Evolutionary conservation across 1,284 basidiomycete species (phyloP).

Genomic region (Ustilago loliicola): DNA sequence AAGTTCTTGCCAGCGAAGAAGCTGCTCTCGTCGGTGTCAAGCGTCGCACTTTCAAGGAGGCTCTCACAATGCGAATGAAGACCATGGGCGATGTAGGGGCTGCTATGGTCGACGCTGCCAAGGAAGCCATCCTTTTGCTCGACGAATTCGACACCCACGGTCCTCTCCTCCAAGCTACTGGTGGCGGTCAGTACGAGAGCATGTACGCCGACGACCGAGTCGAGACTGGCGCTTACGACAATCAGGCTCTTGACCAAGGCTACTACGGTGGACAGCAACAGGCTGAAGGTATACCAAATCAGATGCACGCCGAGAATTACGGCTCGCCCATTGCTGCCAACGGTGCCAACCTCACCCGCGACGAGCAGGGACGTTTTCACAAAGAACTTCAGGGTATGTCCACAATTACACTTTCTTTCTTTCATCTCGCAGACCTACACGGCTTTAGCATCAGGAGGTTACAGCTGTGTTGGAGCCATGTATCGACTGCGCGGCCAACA

Average conservation of each 20-base stretch:
- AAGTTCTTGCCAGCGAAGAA: slow-evolving; percentile 70
- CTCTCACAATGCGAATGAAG: slow-evolving; percentile 71
- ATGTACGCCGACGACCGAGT: slow-evolving; percentile 50
- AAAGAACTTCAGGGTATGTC: slow-evolving; percentile 51
- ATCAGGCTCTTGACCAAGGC: slow-evolving; percentile 37
- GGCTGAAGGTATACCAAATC: slow-evolving; percentile 18
- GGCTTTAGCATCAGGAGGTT: not conserved
- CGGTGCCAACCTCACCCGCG: slow-evolving; percentile 37
- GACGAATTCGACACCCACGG: slow-evolving; percentile 68
- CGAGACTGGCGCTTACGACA: slow-evolving; percentile 41
- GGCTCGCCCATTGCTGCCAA: slow-evolving; percentile 36
- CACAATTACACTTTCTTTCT: not conserved
- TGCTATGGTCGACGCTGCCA: slow-evolving; percentile 70
- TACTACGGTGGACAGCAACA: slow-evolving; percentile 37
- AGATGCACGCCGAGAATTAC: slow-evolving; percentile 23
- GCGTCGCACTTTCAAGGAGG: slow-evolving; percentile 71
- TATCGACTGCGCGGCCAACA: not conserved
- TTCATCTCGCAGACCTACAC: not conserved
- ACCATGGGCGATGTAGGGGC: slow-evolving; percentile 71
- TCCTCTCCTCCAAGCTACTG: slow-evolving; percentile 50
- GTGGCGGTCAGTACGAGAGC: slow-evolving; percentile 56
- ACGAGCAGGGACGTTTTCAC: slow-evolving; percentile 50
- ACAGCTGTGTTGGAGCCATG: not conserved
- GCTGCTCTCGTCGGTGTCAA: slow-evolving; percentile 70
- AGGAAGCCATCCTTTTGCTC: slow-evolving; percentile 69